phyloP scores from a whole-genome alignment of 176 grass and related monocot species.

The Chrysopogon serrulatus region DNA sequence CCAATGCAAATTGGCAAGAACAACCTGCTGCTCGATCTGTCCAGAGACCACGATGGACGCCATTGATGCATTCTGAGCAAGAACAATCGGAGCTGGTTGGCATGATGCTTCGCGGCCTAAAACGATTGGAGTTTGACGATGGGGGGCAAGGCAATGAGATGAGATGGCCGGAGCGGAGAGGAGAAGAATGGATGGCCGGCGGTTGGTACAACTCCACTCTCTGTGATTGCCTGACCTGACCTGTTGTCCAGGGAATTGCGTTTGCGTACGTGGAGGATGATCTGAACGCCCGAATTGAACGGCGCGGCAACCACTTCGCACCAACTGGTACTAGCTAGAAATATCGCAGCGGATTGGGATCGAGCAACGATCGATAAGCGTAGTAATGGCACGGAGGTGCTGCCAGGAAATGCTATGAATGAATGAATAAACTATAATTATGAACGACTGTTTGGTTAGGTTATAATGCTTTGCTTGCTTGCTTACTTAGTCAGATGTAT shows the following conservation, averaged over 20 bases:
- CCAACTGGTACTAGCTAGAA: background rate
- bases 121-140: background rate
- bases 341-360: background rate
- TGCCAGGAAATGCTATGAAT: background rate
- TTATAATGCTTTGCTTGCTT: too few species aligned
- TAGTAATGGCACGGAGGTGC: background rate
- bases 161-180: background rate
- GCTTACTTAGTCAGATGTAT: background rate
- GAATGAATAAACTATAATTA: background rate
- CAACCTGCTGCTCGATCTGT: too few species aligned
- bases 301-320: background rate
- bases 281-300: too few species aligned
- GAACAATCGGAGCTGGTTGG: too few species aligned
- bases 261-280: background rate
- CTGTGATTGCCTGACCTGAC: background rate
- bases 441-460: too few species aligned
- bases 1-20: background rate
- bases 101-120: constrained; percentile 30
- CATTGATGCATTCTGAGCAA: too few species aligned
- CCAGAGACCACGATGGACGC: too few species aligned
- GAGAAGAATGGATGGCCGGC: background rate
- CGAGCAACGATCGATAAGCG: background rate
- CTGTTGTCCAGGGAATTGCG: background rate
- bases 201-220: constrained; percentile 43
- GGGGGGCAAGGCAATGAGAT: background rate